Conservation (phyloP, 164 flowering plant species). For the Buxus sempervirens region DNA sequence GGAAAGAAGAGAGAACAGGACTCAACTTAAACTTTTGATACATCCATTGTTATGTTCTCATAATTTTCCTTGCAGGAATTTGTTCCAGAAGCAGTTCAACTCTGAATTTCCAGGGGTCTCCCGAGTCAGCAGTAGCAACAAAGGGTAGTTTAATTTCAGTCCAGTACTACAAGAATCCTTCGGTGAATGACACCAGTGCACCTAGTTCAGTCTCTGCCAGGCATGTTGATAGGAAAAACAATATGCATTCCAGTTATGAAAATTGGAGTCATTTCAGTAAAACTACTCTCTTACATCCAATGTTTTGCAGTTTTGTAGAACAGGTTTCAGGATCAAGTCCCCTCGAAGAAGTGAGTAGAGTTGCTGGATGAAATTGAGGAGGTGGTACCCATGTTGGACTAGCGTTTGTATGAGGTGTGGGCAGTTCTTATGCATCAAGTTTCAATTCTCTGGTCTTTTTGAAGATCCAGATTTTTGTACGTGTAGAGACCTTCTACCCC, state of each 20-base stretch:
- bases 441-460: too few species aligned
- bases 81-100: constrained; percentile 19
- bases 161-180: constrained; percentile 16
- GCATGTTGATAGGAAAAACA: not conserved
- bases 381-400: too few species aligned
- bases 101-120: constrained; percentile 23
- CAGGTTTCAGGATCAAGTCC: constrained; percentile 13
- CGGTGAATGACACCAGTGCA: constrained; percentile 8
- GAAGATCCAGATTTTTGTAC: constrained; percentile 6
- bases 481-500: not conserved
- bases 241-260: not conserved
- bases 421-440: too few species aligned
- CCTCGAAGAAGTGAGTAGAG: constrained; percentile 14
- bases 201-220: constrained; percentile 17
- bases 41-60: not conserved
- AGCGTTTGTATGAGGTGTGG: too few species aligned
- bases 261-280: not conserved
- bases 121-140: constrained; percentile 16
- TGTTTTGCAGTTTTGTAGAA: constrained; percentile 19
- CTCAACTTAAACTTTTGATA: not conserved
- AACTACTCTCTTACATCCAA: not conserved
- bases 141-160: constrained; percentile 22
- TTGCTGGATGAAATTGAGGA: constrained; percentile 8
- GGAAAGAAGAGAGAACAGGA: too few species aligned
- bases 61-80: constrained; percentile 33